Evolutionary conservation across 1,284 basidiomycete genomes (phyloP).

Genomic region (Fistulinella cinereoalba): DNA sequence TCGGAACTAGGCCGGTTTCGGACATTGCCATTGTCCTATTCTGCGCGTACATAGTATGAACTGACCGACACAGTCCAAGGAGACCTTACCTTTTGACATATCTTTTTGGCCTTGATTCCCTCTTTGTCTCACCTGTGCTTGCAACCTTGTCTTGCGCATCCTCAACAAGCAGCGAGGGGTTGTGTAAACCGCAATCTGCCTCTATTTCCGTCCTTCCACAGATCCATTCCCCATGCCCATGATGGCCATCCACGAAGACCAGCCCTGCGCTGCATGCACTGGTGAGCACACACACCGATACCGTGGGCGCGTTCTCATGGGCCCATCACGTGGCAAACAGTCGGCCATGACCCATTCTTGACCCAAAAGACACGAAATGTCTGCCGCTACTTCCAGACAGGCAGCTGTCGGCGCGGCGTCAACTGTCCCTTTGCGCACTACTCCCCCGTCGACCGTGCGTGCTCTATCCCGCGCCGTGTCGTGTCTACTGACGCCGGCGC

Average conservation of each 20-base stretch:
- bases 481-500: slow-evolving; percentile 7
- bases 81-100: slow-evolving; percentile 19
- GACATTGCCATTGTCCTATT: slow-evolving; percentile 34
- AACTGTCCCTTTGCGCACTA: slow-evolving; percentile 27
- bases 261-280: slow-evolving; percentile 7
- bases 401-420: slow-evolving; percentile 30
- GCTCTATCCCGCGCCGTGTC: neutral
- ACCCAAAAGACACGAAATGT: slow-evolving; percentile 9
- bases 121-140: slow-evolving; percentile 27
- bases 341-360: slow-evolving; percentile 3
- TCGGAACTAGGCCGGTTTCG: slow-evolving; percentile 39
- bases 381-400: slow-evolving; percentile 27
- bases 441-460: slow-evolving; percentile 18
- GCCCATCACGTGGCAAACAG: slow-evolving; percentile 12
- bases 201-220: slow-evolving; percentile 2
- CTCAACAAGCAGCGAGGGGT: slow-evolving; percentile 15
- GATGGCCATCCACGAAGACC: slow-evolving; percentile 17
- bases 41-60: slow-evolving; percentile 19
- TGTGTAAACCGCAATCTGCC: slow-evolving; percentile 18
- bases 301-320: slow-evolving; percentile 3
- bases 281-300: slow-evolving; percentile 13
- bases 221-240: slow-evolving; percentile 6
- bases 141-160: slow-evolving; percentile 26
- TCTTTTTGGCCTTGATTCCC: slow-evolving; percentile 6
- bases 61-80: slow-evolving; percentile 7